A percentile compares a stretch with the other conserved stretches of the same genome.
Conservation (phyloP, 768 basidiomycete genomes). For the Rhodotorula sphaerocarpa region DNA sequence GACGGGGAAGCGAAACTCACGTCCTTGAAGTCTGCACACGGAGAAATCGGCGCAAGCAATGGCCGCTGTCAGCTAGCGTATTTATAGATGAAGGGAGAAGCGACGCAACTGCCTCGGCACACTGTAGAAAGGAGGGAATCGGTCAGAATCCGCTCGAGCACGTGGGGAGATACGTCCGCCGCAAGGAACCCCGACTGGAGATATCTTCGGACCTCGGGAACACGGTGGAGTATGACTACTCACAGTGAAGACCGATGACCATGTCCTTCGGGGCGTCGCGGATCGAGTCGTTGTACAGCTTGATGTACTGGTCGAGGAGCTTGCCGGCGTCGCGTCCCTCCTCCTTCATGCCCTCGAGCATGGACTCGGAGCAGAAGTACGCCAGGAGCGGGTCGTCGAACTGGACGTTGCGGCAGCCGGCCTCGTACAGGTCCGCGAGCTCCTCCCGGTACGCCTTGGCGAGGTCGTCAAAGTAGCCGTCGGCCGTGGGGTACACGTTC, state of each 20-base stretch:
- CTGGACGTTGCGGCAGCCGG: constrained; percentile 49
- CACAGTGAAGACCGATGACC: constrained; percentile 38
- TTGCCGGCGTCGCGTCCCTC: constrained; percentile 56
- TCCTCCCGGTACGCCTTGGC: constrained; percentile 50
- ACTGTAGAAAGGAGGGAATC: not conserved
- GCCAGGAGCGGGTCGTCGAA: constrained; percentile 51
- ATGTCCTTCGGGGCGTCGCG: constrained; percentile 37
- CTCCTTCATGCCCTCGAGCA: constrained; percentile 54
- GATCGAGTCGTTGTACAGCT: constrained; percentile 50
- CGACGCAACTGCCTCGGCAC: not conserved
- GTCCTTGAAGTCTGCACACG: too few species aligned
- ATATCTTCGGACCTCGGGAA: not conserved
- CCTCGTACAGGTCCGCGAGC: constrained; percentile 48
- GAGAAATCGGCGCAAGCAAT: too few species aligned
- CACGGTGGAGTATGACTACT: not conserved
- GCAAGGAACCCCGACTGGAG: too few species aligned
- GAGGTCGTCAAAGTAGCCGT: constrained; percentile 52
- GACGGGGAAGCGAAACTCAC: too few species aligned
- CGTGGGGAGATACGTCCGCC: too few species aligned
- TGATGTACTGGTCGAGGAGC: constrained; percentile 59
- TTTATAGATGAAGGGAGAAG: not conserved
- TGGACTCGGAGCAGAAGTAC: constrained; percentile 60
- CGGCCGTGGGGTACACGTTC: constrained; percentile 57
- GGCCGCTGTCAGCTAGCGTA: too few species aligned
- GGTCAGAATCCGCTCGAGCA: too few species aligned